A percentile compares a stretch with the other conserved stretches of the same genome.
phyloP scores from a whole-genome alignment of 257 asterid species.

The Ophiorrhiza pumila region DNA sequence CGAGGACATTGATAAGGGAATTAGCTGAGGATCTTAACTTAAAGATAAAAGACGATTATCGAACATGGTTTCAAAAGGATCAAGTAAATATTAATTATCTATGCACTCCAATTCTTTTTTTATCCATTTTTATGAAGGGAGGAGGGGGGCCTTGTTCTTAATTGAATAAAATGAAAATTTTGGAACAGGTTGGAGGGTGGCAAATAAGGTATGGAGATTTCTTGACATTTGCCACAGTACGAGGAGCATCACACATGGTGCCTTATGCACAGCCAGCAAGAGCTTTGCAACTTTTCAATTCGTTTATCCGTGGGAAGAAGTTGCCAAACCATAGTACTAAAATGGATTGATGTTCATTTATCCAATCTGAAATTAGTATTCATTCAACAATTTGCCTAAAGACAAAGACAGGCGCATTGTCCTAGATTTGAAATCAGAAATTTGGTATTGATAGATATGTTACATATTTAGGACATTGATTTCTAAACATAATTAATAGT shows the following conservation, averaged over 20 bases:
- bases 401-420: too few species aligned
- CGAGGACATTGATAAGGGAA: slow-evolving; percentile 47
- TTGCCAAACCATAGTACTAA: slow-evolving; percentile 31
- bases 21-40: slow-evolving; percentile 54
- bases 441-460: too few species aligned
- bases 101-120: not conserved
- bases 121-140: slow-evolving; percentile 21
- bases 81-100: slow-evolving; percentile 25
- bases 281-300: slow-evolving; percentile 56
- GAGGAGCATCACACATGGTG: slow-evolving; percentile 88
- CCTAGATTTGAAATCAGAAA: too few species aligned
- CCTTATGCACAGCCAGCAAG: slow-evolving; percentile 81
- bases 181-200: slow-evolving; percentile 76
- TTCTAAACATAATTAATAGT: too few species aligned
- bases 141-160: not conserved
- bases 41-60: slow-evolving; percentile 46
- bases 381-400: not conserved
- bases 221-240: slow-evolving; percentile 71
- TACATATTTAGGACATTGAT: too few species aligned
- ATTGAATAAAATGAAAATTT: not conserved
- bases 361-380: not conserved
- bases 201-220: slow-evolving; percentile 51
- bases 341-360: not conserved
- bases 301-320: slow-evolving; percentile 57
- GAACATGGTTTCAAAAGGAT: slow-evolving; percentile 54